Percentiles rank a stretch among this genome's conserved stretches.
Conservation (phyloP, 106 monocot genomes). For the Phalaenopsis aphrodite region DNA sequence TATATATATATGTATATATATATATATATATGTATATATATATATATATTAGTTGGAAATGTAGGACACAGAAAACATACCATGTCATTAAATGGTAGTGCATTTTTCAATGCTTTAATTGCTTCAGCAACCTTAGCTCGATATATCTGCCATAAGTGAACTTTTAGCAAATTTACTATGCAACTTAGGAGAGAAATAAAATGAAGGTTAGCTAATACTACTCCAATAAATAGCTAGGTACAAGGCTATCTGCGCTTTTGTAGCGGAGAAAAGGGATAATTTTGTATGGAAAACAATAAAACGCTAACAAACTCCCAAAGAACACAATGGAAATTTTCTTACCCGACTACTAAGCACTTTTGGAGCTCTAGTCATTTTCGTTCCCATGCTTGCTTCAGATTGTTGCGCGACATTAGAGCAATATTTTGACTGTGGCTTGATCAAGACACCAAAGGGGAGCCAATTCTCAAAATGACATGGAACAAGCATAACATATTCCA, state of each 20-base stretch:
- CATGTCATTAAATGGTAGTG: constrained; percentile 24
- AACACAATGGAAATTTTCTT: background rate
- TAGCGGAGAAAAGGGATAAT: background rate
- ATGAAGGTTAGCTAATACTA: background rate
- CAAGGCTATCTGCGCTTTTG: background rate
- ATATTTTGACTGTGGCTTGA: background rate
- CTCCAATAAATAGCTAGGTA: background rate
- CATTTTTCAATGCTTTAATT: constrained; percentile 35
- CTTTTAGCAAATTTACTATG: background rate
- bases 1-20: background rate
- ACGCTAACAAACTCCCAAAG: background rate
- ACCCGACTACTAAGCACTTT: constrained; percentile 7
- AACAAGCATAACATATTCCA: background rate
- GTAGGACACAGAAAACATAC: background rate
- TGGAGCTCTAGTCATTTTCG: constrained; percentile 9
- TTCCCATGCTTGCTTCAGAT: background rate
- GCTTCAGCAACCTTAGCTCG: constrained; percentile 34
- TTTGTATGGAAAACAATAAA: background rate
- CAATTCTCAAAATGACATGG: background rate
- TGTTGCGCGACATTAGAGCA: background rate
- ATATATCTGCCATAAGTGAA: constrained; percentile 18
- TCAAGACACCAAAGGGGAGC: background rate
- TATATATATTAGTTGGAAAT: background rate
- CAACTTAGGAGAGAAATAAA: background rate
- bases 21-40: background rate